Conservation (phyloP, 768 basidiomycete genomes). For the Punctularia strigosozonata region DNA sequence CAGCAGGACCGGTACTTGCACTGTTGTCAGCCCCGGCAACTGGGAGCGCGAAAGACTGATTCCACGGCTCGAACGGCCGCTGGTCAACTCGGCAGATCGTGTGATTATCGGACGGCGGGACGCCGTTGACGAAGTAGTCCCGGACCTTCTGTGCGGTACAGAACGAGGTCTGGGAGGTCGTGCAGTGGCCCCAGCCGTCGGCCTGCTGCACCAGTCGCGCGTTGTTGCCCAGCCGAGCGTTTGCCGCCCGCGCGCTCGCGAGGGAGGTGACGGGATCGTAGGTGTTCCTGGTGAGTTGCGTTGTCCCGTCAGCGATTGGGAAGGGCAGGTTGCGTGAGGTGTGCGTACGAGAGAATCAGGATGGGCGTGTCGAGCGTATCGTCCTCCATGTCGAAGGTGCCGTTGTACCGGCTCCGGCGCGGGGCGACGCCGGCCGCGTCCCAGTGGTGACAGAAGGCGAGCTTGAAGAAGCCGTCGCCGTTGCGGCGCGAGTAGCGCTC, state of each 20-base stretch:
- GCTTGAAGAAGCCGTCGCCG: background rate
- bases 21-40: too few relatives aligned
- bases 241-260: background rate
- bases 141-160: background rate
- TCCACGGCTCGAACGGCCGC: background rate
- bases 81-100: background rate
- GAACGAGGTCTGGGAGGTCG: background rate
- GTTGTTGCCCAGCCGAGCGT: background rate
- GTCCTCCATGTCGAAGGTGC: background rate
- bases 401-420: background rate
- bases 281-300: too few relatives aligned
- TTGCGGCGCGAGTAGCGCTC: background rate
- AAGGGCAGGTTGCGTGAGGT: too few relatives aligned
- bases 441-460: background rate
- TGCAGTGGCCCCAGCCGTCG: background rate
- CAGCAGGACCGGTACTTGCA: too few relatives aligned
- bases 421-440: background rate
- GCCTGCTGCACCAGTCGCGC: background rate
- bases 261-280: conserved; percentile 1
- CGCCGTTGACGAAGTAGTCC: background rate
- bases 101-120: background rate
- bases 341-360: background rate
- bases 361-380: background rate
- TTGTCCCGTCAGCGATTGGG: too few relatives aligned
- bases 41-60: background rate